Percentiles rank a stretch among this genome's conserved stretches.
Conservation (phyloP, 306 rosid species). For the Hippophae tibetana region DNA sequence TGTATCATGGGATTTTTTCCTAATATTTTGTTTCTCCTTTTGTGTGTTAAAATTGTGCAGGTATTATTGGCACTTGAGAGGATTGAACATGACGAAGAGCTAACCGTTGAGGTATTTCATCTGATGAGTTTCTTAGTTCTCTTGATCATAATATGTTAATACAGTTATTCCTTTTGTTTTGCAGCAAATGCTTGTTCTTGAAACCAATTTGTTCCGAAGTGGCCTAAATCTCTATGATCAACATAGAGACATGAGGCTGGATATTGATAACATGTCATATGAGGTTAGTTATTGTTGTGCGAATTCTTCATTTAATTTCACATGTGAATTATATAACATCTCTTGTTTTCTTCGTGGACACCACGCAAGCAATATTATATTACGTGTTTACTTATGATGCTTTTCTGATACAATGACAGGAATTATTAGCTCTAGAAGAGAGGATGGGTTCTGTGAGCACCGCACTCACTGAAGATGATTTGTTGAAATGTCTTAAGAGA, state of each 20-base stretch:
- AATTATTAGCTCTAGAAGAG: slow-evolving; percentile 89
- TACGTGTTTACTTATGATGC: slow-evolving; percentile 4
- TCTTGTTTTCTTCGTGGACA: background rate
- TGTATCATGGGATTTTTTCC: background rate
- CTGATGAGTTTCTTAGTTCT: background rate
- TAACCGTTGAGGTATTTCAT: slow-evolving; percentile 71
- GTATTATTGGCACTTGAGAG: slow-evolving; percentile 85
- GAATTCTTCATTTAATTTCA: slow-evolving; percentile 4
- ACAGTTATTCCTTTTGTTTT: slow-evolving; percentile 15
- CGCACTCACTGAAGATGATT: slow-evolving; percentile 72
- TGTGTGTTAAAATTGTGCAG: slow-evolving; percentile 28
- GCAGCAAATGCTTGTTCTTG: slow-evolving; percentile 84
- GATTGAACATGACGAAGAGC: slow-evolving; percentile 91
- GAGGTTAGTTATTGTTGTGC: slow-evolving; percentile 53
- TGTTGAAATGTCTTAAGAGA: slow-evolving; percentile 57
- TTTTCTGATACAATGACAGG: slow-evolving; percentile 36
- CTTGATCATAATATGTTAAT: slow-evolving; percentile 8
- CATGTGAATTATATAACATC: background rate
- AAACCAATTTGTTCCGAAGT: slow-evolving; percentile 66
- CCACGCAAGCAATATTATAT: background rate
- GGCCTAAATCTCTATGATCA: slow-evolving; percentile 79
- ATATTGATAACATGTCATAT: slow-evolving; percentile 95
- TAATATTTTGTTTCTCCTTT: background rate
- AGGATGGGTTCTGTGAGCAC: slow-evolving; percentile 96
- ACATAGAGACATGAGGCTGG: slow-evolving; percentile 95